Evolutionary conservation across 208 protist genomes (phyloP).

Genomic region (Leishmania guyanensis): DNA sequence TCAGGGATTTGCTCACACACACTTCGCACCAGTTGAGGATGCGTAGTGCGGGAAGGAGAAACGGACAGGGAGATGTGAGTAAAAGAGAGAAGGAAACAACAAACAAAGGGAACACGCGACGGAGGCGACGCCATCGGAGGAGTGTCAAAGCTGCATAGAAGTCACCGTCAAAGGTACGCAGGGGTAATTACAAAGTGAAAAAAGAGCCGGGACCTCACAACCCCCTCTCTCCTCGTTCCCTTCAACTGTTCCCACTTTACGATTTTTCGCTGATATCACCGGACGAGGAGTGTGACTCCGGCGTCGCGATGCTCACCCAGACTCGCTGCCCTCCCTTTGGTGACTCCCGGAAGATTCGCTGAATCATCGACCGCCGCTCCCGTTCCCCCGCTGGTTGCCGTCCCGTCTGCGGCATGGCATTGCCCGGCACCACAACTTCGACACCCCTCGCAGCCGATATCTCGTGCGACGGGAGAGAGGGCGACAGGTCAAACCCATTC

Average conservation of each 20-base stretch:
- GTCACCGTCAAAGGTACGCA: background rate
- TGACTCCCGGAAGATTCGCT: constrained; percentile 14
- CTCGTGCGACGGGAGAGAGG: background rate
- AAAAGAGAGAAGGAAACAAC: too few relatives aligned
- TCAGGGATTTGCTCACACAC: too few relatives aligned
- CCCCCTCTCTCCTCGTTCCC: background rate
- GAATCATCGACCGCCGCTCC: constrained; percentile 4
- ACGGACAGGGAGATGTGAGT: too few relatives aligned
- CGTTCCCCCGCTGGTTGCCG: background rate
- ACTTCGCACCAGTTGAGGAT: background rate
- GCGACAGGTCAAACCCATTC: background rate
- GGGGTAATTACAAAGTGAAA: background rate
- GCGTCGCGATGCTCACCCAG: constrained; percentile 6
- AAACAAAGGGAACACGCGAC: background rate
- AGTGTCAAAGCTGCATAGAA: background rate
- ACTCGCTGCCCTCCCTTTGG: constrained; percentile 5
- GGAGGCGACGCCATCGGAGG: background rate
- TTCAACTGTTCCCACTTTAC: background rate
- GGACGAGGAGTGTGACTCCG: background rate
- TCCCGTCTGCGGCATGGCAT: background rate
- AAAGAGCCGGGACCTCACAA: background rate
- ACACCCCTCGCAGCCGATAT: background rate
- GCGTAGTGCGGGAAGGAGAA: background rate
- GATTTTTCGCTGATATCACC: background rate
- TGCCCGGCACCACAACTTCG: background rate